Evolutionary conservation across 441 rosid species (phyloP), one percentile per base, ranked within the genome.

Genomic region (Aquilaria agallochum): DNA sequence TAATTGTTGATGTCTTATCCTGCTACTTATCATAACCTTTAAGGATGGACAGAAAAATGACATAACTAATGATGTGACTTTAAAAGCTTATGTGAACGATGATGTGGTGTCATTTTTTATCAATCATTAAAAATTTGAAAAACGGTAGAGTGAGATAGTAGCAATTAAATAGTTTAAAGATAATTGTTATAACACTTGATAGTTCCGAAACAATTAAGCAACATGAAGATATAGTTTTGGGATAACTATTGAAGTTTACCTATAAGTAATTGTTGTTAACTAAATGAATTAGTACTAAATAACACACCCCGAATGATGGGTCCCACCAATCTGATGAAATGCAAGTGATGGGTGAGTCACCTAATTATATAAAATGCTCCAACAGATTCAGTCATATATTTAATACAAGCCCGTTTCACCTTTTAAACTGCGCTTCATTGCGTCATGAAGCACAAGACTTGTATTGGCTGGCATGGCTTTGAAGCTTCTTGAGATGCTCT

Each of bases 331-430:
- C 60, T 54, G 32, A 48, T 54, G 32, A 51, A 50, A 59, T 47
- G 2, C n/a, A 55, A 76, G 81, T 84, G 86, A 71, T 59, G 1
- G 54, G 59, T 58, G 70, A 76, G 74, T 84, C 87, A 84, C 63
- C 68, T 42, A 45, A 62, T 64, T 60, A 32, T 56, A 63, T 48
- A 46, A 58, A 49, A 44, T 56, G 65, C 33, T 53, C 54, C 60
- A 47, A 7, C 11, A 59, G 72, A 64, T 67, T 46, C 31, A 54
- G n/a, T 52, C 60, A 32, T 55, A 71, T 30, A 60, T 50, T 60
- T 54, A 58, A 64, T 56, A 36, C 7, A 4, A 36, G 7, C 42
- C 42, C 42, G 58, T 40, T 57, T 61, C 68, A 58, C 60, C 79
- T 79, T 81, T 76, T 76, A 69, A 76, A 81, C 79, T 72, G 65